Base-by-base conservation (phyloP, 2,329 filamentous ascomycete species). In the Didymella glomerata region DNA sequence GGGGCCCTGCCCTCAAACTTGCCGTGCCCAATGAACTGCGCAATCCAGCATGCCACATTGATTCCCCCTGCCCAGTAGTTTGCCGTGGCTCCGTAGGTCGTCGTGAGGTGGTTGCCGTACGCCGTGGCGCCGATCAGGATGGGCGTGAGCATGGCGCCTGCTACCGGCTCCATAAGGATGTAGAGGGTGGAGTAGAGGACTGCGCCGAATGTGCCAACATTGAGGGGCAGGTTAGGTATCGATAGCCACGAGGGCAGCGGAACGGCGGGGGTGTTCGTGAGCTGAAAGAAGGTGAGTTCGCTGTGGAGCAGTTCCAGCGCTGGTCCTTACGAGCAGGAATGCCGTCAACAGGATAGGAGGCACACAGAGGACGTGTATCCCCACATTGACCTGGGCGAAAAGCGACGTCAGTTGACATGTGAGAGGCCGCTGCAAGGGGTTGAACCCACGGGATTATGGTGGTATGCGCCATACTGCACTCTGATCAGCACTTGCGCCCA, bases 1-100 rank as follows among this genome's bases (percentile, higher is more conserved):
- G 94, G 95, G 2, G 93, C 92, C 51, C 94, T 87, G 20, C 91
- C 88, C 79, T 98, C 95, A 68, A 92, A 98, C 49, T 85, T 87
- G 36, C 93, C 93, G 73, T 99, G 95, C 27, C 95, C 95, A 49
- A 98, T 70, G 73, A 99, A 97, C 75, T 99, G 95, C 49, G 89
- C 83, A 55, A 97, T 81, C 95, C 95, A 99, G 61, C 87, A 89
- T 46, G 88, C 80, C 44, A 93, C 75, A 67, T 96, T 89, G 42
- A 93, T 62, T 3, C 81, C 87, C 18, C 90, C 81, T 38, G 92
- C 91, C 79, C 83, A 87, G 70, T 85, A 85, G 70, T 88, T 88
- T 42, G 84, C 86, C 2, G 79, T 82, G 62, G 79, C 78, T 36
- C 86, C 86, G 71, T 89, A 85, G 27, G 86, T 85, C 22, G 84